Percentiles rank a stretch among this genome's conserved stretches.
phyloP scores from a whole-genome alignment of 2,329 filamentous ascomycete genomes.

The Clarireedia homoeocarpa region DNA sequence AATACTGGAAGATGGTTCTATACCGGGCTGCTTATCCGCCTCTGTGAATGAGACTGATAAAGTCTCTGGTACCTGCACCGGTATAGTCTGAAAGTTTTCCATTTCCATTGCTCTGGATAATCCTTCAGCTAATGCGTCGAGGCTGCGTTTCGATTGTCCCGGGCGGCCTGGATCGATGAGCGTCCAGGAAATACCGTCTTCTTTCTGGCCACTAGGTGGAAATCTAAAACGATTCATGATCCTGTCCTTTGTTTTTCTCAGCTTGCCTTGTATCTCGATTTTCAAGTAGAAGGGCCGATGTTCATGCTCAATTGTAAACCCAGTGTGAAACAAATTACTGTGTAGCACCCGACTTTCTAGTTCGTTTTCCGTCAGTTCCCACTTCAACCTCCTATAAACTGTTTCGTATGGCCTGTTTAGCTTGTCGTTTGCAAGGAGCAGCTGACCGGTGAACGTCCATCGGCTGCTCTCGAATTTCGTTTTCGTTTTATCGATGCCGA shows the following conservation, averaged over 20 bases:
- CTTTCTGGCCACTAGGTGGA: neutral
- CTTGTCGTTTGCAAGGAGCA: neutral
- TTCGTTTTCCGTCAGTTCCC: neutral
- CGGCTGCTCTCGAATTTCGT: neutral
- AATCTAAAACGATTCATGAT: neutral
- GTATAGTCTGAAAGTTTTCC: too few species aligned
- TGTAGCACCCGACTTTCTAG: neutral
- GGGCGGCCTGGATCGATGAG: too few species aligned
- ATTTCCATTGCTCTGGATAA: too few species aligned
- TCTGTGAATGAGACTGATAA: too few species aligned
- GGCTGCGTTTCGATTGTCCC: too few species aligned
- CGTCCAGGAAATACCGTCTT: neutral
- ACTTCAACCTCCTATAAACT: neutral
- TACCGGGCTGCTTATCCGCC: too few species aligned
- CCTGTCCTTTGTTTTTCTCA: neutral
- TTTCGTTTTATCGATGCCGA: neutral
- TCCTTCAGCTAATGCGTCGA: too few species aligned
- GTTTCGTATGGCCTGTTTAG: neutral
- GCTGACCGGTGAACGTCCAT: neutral
- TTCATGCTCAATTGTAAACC: neutral
- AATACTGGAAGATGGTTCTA: too few species aligned
- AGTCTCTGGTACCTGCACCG: too few species aligned
- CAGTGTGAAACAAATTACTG: neutral
- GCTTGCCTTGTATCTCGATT: neutral
- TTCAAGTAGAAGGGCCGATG: neutral